A percentile compares a stretch with the other conserved stretches of the same genome.
phyloP scores from a whole-genome alignment of 768 basidiomycete species.

The Amanita thiersii region DNA sequence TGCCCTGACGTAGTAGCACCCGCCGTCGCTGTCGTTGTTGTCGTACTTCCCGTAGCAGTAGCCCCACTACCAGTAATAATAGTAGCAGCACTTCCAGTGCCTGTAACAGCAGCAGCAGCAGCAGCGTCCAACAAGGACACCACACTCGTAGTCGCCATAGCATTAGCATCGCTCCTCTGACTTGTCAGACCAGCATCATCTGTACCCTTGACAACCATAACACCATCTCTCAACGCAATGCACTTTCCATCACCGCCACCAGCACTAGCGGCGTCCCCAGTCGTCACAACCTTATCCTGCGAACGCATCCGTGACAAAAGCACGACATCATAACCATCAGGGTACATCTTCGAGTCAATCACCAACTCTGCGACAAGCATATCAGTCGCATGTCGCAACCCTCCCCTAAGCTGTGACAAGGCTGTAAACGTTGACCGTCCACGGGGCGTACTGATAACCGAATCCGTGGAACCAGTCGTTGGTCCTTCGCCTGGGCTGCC shows the following conservation, averaged over 20 bases:
- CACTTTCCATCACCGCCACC: constrained; percentile 13
- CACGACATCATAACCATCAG: constrained; percentile 59
- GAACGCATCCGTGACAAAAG: constrained; percentile 37
- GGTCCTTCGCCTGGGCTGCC: not conserved
- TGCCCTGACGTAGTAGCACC: not conserved
- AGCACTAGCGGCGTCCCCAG: constrained; percentile 11
- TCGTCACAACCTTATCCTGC: constrained; percentile 17
- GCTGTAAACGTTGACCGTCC: constrained; percentile 45
- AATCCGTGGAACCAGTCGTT: not conserved
- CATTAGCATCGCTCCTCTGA: constrained; percentile 10
- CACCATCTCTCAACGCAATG: constrained; percentile 25
- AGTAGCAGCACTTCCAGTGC: constrained; percentile 6
- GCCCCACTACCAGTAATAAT: constrained; percentile 14
- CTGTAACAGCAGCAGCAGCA: constrained; percentile 1
- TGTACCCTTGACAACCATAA: constrained; percentile 7
- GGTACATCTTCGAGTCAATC: constrained; percentile 75
- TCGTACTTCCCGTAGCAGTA: constrained; percentile 11
- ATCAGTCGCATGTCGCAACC: constrained; percentile 56
- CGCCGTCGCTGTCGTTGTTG: not conserved
- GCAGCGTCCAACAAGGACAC: not conserved
- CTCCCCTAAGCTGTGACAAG: constrained; percentile 50
- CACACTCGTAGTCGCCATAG: constrained; percentile 1
- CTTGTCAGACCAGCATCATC: constrained; percentile 15
- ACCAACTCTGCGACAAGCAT: constrained; percentile 73
- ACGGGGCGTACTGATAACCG: constrained; percentile 6